Base-by-base conservation (phyloP, 306 rosid genomes). In the Mimosa pudica region DNA sequence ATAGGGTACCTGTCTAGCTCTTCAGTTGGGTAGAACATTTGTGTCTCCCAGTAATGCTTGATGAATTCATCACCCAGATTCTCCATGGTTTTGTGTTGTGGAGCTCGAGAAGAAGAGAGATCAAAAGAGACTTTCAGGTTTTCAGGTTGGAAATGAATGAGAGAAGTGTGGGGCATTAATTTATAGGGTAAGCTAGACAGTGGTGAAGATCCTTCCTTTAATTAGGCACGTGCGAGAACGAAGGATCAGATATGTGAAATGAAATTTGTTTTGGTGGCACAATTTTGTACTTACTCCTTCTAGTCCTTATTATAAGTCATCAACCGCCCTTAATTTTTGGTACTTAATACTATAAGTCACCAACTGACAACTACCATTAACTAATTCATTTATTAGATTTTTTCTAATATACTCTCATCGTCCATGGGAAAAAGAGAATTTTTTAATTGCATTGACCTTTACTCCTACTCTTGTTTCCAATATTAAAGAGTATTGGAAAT, bases 11-110 rank as follows among this genome's bases (percentile, higher is more conserved):
- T 24, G 30, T 1, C 30, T 24, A 88, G 81, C 82, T 82, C 84
- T 49, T 76, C 83, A 3, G 42, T 38, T 24, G 30, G 30, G 30
- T 24, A 24, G 30, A 24, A 24, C 30, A 24, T 24, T 24, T 24
- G 30, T 70, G 84, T 80, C 64, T 88, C 97, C 86, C 89, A 90
- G 42, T 5, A 38, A 73, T 85, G 86, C 73, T 79, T 76, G 16
- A 47, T 77, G 82, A 85, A 82, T 33, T 89, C 95, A 0, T 86
- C 89, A 4, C 88, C 83, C 41, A 84, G 74, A 78, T 84, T 82
- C 42, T 89, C 95, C 94, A 92, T 92, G 18, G 4, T 38, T 24
- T 24, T 24, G 30, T 38, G 18, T 35, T 11, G 20, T 35, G 10
- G 70, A 13, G 45, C 70, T 64, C 46, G 70, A 64, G n/a, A 62